These are phyloP conservation scores for Apophysomyces sp. DNA, from an alignment of 371 early-diverging fungal species.

Conservation along the genomic window DNA sequence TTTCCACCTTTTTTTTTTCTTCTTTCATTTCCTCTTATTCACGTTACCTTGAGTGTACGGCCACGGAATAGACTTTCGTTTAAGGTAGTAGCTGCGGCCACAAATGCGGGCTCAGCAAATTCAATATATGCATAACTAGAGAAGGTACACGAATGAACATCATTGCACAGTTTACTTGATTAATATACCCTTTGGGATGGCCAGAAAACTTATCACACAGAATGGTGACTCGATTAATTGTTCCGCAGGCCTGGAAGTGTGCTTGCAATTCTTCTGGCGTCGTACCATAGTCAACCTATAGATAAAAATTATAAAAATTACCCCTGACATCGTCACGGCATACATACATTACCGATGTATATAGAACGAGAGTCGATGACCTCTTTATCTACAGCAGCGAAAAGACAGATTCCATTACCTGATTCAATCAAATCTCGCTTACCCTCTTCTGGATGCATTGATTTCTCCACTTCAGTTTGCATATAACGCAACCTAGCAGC, in stretches of 20 bases:
- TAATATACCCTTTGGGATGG: constrained; percentile 88
- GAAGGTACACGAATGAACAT: background rate
- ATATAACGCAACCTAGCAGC: constrained; percentile 92
- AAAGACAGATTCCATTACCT: background rate
- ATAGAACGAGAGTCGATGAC: constrained; percentile 92
- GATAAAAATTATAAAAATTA: background rate
- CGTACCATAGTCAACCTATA: constrained; percentile 88
- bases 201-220: constrained; percentile 93
- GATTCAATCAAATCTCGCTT: constrained; percentile 7
- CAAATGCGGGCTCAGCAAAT: constrained; percentile 86
- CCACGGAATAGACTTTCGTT: constrained; percentile 91
- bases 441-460: constrained; percentile 69
- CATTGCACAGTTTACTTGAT: background rate
- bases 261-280: constrained; percentile 97
- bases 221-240: constrained; percentile 96
- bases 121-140: constrained; percentile 90
- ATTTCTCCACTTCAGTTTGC: constrained; percentile 88
- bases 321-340: background rate
- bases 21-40: background rate
- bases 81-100: constrained; percentile 85
- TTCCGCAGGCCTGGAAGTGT: constrained; percentile 96
- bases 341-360: constrained; percentile 89
- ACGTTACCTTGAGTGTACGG: constrained; percentile 77
- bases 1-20: background rate
- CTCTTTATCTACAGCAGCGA: constrained; percentile 59